Base-by-base conservation (phyloP, 257 asterid species). In the Apocynum venetum region DNA sequence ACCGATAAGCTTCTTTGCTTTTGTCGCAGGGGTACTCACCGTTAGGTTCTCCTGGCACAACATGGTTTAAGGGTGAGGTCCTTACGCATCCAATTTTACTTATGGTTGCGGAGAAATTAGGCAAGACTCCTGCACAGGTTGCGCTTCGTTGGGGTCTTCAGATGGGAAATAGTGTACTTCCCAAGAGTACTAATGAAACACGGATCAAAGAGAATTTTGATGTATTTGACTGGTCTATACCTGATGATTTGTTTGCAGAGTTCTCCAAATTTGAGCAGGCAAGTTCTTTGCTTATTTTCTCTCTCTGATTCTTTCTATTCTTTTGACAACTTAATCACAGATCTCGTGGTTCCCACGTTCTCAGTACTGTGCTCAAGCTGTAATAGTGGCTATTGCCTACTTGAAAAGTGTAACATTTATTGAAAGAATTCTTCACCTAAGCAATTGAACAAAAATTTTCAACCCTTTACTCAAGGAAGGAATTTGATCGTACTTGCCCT, bases 11-110 rank as follows among this genome's bases (percentile, higher is more conserved):
- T 51, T 80, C 43, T 51, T 76, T 8, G 20, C 38, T 19, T 25
- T 43, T 80, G 6, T 68, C 49, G 40, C 65, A 92, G 97, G 98
- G 89, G 52, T 94, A 86, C 81, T 94, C 97, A 17, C 98, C 98
- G 5, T 81, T 94, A 77, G 97, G 98, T 78, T 90, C 96, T 40
- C 97, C 97, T 17, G 97, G 97, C 48, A 86, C 97, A 19, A 76
- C 89, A 47, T 88, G 92, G 93, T 69, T 88, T 44, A 88, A 88
- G 79, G 79, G 93, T 46, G 90, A 90, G 55, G 93, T 90, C 66
- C 92, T 94, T 72, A 66, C 81, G 80, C 85, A 85, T 76, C 98
- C 94, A n/a, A 82, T 85, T 76, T 43, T 92, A 75, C 78, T 82
- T 56, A 44, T 84, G 57, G 71, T 73, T 63, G 89, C 91, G 8